Conservation (phyloP, 148 eudicot species). For the Camellia sinensis region DNA sequence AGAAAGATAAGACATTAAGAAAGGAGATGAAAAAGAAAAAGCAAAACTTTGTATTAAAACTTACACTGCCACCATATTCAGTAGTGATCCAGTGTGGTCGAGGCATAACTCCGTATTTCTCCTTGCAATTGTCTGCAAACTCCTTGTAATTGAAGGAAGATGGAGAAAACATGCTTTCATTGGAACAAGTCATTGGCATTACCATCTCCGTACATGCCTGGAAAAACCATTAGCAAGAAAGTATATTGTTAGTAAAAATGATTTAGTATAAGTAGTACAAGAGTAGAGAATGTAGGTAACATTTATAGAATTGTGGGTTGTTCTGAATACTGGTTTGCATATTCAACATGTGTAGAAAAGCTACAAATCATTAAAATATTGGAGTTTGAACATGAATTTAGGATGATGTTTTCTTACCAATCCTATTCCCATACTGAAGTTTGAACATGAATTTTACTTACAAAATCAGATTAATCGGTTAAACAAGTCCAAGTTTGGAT, state of each 20-base stretch:
- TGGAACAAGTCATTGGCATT: slow-evolving; percentile 42
- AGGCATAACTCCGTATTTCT: slow-evolving; percentile 32
- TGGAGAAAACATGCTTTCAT: slow-evolving; percentile 49
- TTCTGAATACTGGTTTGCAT: neutral
- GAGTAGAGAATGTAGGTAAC: neutral
- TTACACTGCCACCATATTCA: slow-evolving; percentile 43
- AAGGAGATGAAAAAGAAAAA: neutral
- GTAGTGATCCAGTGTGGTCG: slow-evolving; percentile 48
- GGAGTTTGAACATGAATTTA: too few relatives aligned
- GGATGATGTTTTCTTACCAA: too few relatives aligned
- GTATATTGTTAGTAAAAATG: neutral
- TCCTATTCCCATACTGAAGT: too few relatives aligned
- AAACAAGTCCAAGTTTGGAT: neutral
- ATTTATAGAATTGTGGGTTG: neutral
- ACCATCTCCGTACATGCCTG: slow-evolving; percentile 57
- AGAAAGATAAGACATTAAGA: neutral
- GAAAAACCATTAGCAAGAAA: neutral
- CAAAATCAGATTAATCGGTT: too few relatives aligned
- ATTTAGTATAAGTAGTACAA: neutral
- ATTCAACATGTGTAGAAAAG: neutral
- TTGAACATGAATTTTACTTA: too few relatives aligned
- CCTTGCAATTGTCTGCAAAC: slow-evolving; percentile 29
- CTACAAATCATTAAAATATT: too few relatives aligned
- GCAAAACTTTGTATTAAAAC: neutral
- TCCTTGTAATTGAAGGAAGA: slow-evolving; percentile 32